Evolutionary conservation across 2,329 filamentous ascomycete genomes (phyloP), one percentile per base, ranked within the genome.

Genomic region (Aspergillus thermomutatus): DNA sequence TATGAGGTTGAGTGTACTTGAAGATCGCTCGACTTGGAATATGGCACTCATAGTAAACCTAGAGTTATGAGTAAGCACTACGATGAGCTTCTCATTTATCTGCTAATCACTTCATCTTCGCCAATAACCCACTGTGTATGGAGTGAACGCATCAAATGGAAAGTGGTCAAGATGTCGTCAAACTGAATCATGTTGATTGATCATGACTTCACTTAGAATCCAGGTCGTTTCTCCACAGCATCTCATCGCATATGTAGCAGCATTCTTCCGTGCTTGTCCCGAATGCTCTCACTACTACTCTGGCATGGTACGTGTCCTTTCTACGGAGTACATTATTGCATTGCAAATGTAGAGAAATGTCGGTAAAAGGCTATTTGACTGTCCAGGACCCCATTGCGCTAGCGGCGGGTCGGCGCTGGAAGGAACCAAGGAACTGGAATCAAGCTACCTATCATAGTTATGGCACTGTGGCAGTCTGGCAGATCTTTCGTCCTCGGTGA

Each of bases 351-450:
- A 53, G 26, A 28, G 53, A 57, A 50, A 31, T 51, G 34, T 31
- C 25, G 14, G 34, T 51, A n/a, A 47, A 48, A 25, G 19, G 40
- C 53, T 41, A 49, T 54, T 41, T 51, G 34, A 28, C 45, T 34
- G 14, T 34, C 31, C 4, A 19, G 11, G 26, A 26, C 40, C 52
- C 50, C 53, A 60, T 46, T 41, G 50, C 56, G 50, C 53, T 56
- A 61, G 51, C 40, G 50, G 40, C 34, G 54, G 55, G 54, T 45
- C 34, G 59, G 54, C 41, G 57, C 40, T 54, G 53, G 53, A 23
- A 55, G 54, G 49, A 34, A 54, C 49, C 54, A 56, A 59, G 50
- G 59, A 46, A 55, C 50, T 58, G 59, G 56, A 50, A 51, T 54
- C 49, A 19, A 52, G 48, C 17, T 50, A 55, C 34, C 37, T 52